A percentile compares a stretch with the other conserved stretches of the same genome.
phyloP scores from a whole-genome alignment of 2,329 filamentous ascomycete species.

The Neofusicoccum parvum region DNA sequence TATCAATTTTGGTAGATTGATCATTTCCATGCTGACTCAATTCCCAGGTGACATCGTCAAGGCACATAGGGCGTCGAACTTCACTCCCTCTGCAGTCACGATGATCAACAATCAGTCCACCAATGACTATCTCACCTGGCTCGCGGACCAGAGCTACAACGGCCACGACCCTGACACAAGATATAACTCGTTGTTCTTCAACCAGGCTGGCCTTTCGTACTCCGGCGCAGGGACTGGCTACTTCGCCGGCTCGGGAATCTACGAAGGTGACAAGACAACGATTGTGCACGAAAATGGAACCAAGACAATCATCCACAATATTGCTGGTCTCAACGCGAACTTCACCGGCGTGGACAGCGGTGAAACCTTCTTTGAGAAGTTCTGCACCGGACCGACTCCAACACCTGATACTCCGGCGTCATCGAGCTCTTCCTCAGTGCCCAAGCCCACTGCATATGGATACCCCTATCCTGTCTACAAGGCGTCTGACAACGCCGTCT shows the following conservation, averaged over 20 bases:
- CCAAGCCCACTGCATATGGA: conserved; percentile 33
- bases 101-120: conserved; percentile 42
- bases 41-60: conserved; percentile 30
- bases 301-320: conserved; percentile 31
- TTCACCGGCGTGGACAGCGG: conserved; percentile 44
- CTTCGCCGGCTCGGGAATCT: conserved; percentile 24
- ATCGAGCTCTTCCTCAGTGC: conserved; percentile 23
- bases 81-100: conserved; percentile 39
- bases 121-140: conserved; percentile 35
- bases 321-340: conserved; percentile 34
- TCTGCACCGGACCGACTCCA: conserved; percentile 35
- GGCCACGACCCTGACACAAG: conserved; percentile 45
- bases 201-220: conserved; percentile 34
- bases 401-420: conserved; percentile 11
- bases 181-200: conserved; percentile 44
- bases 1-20: no score
- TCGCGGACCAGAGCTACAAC: conserved; percentile 32
- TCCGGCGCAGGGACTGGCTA: conserved; percentile 24
- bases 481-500: conserved; percentile 39
- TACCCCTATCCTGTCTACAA: conserved; percentile 44
- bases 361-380: conserved; percentile 43
- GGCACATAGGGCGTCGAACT: conserved; percentile 31
- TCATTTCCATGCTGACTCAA: neutral
- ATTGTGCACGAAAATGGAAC: conserved; percentile 42
- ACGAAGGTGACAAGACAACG: conserved; percentile 37